Evolutionary conservation across 2,329 filamentous ascomycete species (phyloP).

Genomic region (Fusarium sp.): DNA sequence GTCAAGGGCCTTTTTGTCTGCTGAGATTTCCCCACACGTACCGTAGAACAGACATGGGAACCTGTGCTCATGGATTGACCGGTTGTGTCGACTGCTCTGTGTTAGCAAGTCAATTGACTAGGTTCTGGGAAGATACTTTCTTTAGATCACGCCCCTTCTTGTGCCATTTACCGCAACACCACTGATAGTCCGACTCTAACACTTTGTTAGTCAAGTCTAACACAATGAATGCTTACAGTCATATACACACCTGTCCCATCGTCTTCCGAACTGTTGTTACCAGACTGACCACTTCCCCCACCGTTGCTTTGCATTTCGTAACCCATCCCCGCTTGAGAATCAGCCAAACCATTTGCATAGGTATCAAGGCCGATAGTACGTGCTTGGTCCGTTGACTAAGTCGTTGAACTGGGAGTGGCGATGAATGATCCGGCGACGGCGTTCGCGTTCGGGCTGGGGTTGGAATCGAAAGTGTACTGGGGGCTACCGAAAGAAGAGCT

Average conservation of each 20-base stretch:
- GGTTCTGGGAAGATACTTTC: background rate
- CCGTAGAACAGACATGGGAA: constrained; percentile 3
- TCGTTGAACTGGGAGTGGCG: constrained; percentile 22
- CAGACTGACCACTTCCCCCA: background rate
- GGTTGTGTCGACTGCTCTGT: constrained; percentile 10
- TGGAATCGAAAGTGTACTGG: background rate
- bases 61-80: background rate
- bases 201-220: background rate
- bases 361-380: constrained; percentile 17
- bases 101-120: background rate
- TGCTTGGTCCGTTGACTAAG: constrained; percentile 27
- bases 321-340: constrained; percentile 23
- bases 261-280: background rate
- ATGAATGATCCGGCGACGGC: background rate
- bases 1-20: background rate
- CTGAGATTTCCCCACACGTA: background rate
- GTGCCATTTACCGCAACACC: constrained; percentile 2
- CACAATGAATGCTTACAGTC: accelerated
- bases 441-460: background rate
- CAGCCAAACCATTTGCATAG: constrained; percentile 12
- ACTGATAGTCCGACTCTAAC: background rate
- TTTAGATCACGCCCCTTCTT: constrained; percentile 5
- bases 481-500: background rate
- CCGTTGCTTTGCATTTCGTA: background rate
- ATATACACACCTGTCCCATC: background rate